These are phyloP conservation scores for Puccinia polysora DNA, from an alignment of 1,284 basidiomycete species.

Conservation along the genomic window DNA sequence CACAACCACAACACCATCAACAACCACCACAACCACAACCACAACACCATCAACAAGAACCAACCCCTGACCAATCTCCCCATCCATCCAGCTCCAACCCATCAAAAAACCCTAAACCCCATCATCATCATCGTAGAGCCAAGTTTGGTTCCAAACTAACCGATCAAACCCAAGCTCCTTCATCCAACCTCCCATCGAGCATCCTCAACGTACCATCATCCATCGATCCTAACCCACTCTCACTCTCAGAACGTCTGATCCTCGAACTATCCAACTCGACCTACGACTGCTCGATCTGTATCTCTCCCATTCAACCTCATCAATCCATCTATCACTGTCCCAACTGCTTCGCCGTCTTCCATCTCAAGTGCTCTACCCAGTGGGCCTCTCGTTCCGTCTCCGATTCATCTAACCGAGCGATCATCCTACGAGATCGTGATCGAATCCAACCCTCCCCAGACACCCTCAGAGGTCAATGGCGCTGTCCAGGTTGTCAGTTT, in stretches of 20 bases:
- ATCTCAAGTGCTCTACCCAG: slow-evolving; percentile 23
- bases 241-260: slow-evolving; percentile 27
- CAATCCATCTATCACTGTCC: slow-evolving; percentile 34
- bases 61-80: too few species aligned
- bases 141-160: slow-evolving; percentile 9
- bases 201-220: neutral
- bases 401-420: slow-evolving; percentile 15
- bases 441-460: slow-evolving; percentile 22
- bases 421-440: slow-evolving; percentile 35
- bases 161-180: neutral
- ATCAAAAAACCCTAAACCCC: too few species aligned
- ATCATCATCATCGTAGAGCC: neutral
- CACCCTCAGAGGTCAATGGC: slow-evolving; percentile 27
- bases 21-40: neutral
- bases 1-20: neutral
- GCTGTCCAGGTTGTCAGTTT: slow-evolving; percentile 35
- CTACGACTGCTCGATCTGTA: slow-evolving; percentile 41
- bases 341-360: slow-evolving; percentile 32
- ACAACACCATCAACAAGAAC: neutral
- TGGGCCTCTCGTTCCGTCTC: slow-evolving; percentile 38
- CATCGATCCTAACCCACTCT: slow-evolving; percentile 28
- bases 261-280: slow-evolving; percentile 23
- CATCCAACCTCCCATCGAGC: neutral
- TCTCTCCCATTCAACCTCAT: slow-evolving; percentile 19
- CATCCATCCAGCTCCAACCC: too few species aligned